Conservation (phyloP, 2,329 filamentous ascomycete species). For the Diplocarpon mali region DNA sequence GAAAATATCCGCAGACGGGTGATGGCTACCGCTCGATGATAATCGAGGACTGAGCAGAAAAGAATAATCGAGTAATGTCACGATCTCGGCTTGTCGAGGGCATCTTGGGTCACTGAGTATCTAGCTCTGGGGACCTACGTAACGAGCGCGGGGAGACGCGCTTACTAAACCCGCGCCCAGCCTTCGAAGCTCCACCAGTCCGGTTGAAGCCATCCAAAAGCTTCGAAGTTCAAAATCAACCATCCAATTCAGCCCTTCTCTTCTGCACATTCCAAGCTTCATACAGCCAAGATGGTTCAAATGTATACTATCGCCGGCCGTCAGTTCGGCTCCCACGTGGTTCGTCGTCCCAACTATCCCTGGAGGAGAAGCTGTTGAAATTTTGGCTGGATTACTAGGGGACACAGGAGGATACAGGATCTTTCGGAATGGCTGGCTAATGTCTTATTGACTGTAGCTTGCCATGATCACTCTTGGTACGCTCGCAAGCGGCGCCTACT, state of each 20-base stretch:
- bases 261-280: slow-evolving; percentile 5
- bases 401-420: background rate
- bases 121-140: too few relatives aligned
- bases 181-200: slow-evolving; percentile 10
- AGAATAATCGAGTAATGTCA: background rate
- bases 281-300: slow-evolving; percentile 25
- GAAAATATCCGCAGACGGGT: background rate
- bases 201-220: slow-evolving; percentile 10
- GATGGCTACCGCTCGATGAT: background rate
- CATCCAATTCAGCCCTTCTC: slow-evolving; percentile 6
- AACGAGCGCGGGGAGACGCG: background rate
- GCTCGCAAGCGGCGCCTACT: slow-evolving; percentile 12
- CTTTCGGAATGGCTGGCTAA: background rate
- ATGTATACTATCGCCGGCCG: slow-evolving; percentile 26
- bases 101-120: too few relatives aligned
- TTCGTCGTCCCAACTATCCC: slow-evolving; percentile 16
- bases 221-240: slow-evolving; percentile 18
- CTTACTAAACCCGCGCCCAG: slow-evolving; percentile 2
- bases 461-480: slow-evolving; percentile 24
- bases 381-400: slow-evolving; percentile 12
- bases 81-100: too few relatives aligned
- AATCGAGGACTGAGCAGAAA: background rate
- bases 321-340: slow-evolving; percentile 27
- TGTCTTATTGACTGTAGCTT: slow-evolving; percentile 21
- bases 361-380: slow-evolving; percentile 9